Conservation (phyloP, 2,329 filamentous ascomycete genomes). For the Colletotrichum tanaceti region DNA sequence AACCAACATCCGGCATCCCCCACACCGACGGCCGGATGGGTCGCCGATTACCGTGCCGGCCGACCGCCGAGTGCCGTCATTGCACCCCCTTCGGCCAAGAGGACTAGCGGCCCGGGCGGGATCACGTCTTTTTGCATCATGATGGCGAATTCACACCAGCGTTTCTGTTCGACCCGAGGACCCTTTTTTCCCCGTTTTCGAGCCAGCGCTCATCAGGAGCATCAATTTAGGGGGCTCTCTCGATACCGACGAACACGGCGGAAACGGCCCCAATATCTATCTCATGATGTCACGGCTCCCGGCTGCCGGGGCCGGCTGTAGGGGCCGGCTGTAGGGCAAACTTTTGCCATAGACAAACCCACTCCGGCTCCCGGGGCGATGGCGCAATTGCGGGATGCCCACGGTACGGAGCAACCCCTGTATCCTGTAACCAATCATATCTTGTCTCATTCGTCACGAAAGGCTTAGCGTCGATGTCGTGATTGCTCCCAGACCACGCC, state of each 20-base stretch:
- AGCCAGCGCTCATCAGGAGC: constrained; percentile 11
- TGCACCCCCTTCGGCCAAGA: constrained; percentile 30
- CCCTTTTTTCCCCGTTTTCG: neutral
- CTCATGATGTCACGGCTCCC: constrained; percentile 23
- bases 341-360: constrained; percentile 16
- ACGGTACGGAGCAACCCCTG: constrained; percentile 38
- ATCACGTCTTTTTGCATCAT: constrained; percentile 40
- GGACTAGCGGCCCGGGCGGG: constrained; percentile 31
- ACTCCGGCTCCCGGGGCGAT: constrained; percentile 40
- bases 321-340: constrained; percentile 23
- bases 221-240: neutral
- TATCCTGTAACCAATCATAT: constrained; percentile 51
- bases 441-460: constrained; percentile 54
- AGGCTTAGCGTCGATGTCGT: constrained; percentile 65
- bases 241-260: neutral
- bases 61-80: constrained; percentile 32
- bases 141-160: constrained; percentile 32
- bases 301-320: constrained; percentile 35
- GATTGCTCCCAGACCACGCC: constrained; percentile 54
- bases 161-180: constrained; percentile 9
- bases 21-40: constrained; percentile 29
- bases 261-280: constrained; percentile 29
- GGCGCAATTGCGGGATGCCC: constrained; percentile 41
- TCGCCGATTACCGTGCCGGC: constrained; percentile 36
- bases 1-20: constrained; percentile 10